These are phyloP conservation scores for Tubosaeta sp. DNA, from an alignment of 768 basidiomycete species.

Conservation along the genomic window DNA sequence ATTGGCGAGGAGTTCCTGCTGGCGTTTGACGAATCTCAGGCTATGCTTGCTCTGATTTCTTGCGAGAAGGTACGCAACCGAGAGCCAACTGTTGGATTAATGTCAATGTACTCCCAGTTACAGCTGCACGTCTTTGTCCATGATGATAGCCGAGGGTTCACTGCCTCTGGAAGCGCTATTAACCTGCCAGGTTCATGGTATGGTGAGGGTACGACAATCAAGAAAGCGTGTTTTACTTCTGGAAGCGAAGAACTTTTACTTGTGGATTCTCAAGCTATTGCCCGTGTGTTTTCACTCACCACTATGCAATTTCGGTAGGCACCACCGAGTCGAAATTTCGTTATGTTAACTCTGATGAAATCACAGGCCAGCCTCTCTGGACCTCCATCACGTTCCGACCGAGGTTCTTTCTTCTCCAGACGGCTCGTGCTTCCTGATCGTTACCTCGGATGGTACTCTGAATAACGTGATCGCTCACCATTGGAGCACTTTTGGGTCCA, in stretches of 20 bases:
- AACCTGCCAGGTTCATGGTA: constrained; percentile 45
- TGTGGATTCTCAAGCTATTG: constrained; percentile 41
- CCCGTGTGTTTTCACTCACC: constrained; percentile 49
- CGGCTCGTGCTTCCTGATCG: constrained; percentile 46
- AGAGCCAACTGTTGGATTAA: neutral
- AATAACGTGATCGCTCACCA: constrained; percentile 41
- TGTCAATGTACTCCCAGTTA: constrained; percentile 21
- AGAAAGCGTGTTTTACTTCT: constrained; percentile 40
- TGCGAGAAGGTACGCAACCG: constrained; percentile 35
- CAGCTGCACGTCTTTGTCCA: constrained; percentile 45
- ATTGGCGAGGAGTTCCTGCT: constrained; percentile 43
- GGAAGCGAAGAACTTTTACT: constrained; percentile 53
- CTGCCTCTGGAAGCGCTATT: constrained; percentile 39
- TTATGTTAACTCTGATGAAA: neutral
- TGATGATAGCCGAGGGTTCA: constrained; percentile 44
- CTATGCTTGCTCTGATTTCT: constrained; percentile 44
- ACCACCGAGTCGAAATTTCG: neutral
- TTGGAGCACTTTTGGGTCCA: constrained; percentile 55
- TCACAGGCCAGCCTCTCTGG: constrained; percentile 43
- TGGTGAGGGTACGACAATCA: constrained; percentile 31
- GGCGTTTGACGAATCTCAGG: constrained; percentile 49
- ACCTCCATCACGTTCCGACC: constrained; percentile 33
- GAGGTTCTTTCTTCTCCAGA: constrained; percentile 47
- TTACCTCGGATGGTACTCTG: constrained; percentile 20
- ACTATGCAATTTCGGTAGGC: constrained; percentile 53